These are phyloP conservation scores for Myxozyma vanderwaltii DNA, from an alignment of 805 yeast species.

Conservation along the genomic window DNA sequence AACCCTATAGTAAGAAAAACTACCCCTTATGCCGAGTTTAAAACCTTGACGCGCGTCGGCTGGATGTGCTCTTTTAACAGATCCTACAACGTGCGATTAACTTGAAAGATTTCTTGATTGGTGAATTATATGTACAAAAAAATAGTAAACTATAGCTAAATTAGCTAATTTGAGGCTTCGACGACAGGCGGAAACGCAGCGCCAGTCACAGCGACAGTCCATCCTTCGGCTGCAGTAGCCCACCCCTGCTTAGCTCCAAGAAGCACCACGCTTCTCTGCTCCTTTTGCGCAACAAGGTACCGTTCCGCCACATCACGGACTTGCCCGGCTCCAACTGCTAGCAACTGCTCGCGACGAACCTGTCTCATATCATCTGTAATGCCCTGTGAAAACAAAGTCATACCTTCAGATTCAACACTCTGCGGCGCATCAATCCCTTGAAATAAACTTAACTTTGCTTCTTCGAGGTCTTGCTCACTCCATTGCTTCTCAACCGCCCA, in stretches of 20 bases:
- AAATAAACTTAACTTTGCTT: constrained; percentile 87
- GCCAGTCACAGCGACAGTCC: constrained; percentile 8
- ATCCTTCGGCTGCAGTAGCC: constrained; percentile 7
- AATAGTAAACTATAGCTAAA: neutral
- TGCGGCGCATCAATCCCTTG: constrained; percentile 90
- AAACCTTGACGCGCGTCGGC: too few species aligned
- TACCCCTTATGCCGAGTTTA: too few species aligned
- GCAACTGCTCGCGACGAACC: constrained; percentile 68
- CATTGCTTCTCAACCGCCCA: constrained; percentile 55
- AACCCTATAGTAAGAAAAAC: too few species aligned
- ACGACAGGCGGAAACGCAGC: too few species aligned
- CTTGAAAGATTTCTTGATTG: too few species aligned
- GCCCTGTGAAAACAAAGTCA: constrained; percentile 62
- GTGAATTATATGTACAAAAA: neutral
- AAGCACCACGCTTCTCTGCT: constrained; percentile 11
- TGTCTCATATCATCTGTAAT: constrained; percentile 80
- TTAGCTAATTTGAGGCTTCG: too few species aligned
- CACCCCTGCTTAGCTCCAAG: constrained; percentile 23
- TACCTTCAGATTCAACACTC: constrained; percentile 78
- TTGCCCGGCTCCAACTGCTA: constrained; percentile 66
- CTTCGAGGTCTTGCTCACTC: constrained; percentile 70
- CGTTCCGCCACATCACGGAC: constrained; percentile 66
- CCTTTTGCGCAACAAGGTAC: constrained; percentile 49
- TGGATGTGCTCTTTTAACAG: too few species aligned
- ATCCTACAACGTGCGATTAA: too few species aligned